Evolutionary conservation across 257 asterid species (phyloP).

Genomic region (Nicotiana otophora): DNA sequence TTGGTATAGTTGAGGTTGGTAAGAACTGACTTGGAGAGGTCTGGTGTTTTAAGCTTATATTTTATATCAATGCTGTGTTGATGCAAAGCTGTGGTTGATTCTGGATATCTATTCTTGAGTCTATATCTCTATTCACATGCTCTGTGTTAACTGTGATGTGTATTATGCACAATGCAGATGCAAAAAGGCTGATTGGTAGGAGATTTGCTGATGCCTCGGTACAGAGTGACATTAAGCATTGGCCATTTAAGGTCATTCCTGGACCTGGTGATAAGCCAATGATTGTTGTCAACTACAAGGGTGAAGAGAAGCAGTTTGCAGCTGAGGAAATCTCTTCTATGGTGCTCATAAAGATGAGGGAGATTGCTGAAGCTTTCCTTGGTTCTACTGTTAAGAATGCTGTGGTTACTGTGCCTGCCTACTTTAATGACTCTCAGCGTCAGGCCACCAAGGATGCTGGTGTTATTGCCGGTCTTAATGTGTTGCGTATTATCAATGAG

Average conservation of each 20-base stretch:
- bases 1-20: no score
- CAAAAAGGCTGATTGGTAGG: conserved; percentile 11
- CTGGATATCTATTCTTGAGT: no score
- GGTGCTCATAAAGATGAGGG: conserved; percentile 10
- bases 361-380: conserved; percentile 9
- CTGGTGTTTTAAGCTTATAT: no score
- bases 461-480: conserved; percentile 8
- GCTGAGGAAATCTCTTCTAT: conserved; percentile 6
- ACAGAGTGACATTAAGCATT: background rate
- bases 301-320: conserved; percentile 5
- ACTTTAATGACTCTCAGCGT: conserved; percentile 5
- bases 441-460: conserved; percentile 11
- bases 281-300: conserved; percentile 10
- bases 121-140: no score
- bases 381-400: conserved; percentile 12
- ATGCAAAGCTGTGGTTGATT: no score
- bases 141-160: no score
- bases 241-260: conserved; percentile 6
- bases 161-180: background rate
- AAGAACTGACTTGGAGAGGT: background rate
- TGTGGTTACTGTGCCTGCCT: background rate
- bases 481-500: conserved; percentile 5
- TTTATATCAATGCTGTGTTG: no score
- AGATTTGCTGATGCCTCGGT: background rate
- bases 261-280: conserved; percentile 12